A percentile compares a stretch with the other conserved stretches of the same genome.
These are phyloP conservation scores for Eucommia ulmoides DNA, from an alignment of 257 asterid species.

Conservation along the genomic window DNA sequence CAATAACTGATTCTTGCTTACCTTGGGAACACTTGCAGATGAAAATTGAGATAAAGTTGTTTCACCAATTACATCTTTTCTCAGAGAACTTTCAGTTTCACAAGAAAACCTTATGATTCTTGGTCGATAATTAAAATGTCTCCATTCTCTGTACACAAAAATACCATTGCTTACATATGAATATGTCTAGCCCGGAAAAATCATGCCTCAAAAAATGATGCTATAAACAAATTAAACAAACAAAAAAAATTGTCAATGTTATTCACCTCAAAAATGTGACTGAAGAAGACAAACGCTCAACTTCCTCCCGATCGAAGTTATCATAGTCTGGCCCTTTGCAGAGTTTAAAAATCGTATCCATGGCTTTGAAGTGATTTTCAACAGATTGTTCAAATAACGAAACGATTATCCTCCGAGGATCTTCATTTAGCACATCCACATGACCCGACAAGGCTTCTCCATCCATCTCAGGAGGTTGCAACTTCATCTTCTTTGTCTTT, in stretches of 20 bases:
- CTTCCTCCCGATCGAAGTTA: constrained; percentile 28
- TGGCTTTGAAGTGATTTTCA: constrained; percentile 56
- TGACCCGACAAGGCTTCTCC: background rate
- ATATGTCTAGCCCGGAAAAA: no score
- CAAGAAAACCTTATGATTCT: constrained; percentile 51
- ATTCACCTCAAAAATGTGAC: constrained; percentile 57
- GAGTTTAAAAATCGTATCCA: constrained; percentile 35
- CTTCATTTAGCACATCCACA: background rate
- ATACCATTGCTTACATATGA: background rate
- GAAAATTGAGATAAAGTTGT: constrained; percentile 67
- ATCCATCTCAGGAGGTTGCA: background rate
- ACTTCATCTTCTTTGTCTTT: no score
- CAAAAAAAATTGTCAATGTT: no score
- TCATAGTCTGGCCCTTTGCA: constrained; percentile 29
- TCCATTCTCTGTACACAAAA: constrained; percentile 54
- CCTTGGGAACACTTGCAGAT: constrained; percentile 82
- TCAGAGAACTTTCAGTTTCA: constrained; percentile 29
- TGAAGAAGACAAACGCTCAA: constrained; percentile 45
- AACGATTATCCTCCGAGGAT: constrained; percentile 21
- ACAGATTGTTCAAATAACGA: constrained; percentile 61
- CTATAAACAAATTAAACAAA: no score
- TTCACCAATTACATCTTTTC: constrained; percentile 42
- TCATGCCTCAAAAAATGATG: no score
- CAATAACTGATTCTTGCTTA: constrained; percentile 8
- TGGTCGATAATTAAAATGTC: constrained; percentile 49